These are phyloP conservation scores for Neurospora intermedia DNA, from an alignment of 495 filamentous ascomycete genomes.

Conservation along the genomic window DNA sequence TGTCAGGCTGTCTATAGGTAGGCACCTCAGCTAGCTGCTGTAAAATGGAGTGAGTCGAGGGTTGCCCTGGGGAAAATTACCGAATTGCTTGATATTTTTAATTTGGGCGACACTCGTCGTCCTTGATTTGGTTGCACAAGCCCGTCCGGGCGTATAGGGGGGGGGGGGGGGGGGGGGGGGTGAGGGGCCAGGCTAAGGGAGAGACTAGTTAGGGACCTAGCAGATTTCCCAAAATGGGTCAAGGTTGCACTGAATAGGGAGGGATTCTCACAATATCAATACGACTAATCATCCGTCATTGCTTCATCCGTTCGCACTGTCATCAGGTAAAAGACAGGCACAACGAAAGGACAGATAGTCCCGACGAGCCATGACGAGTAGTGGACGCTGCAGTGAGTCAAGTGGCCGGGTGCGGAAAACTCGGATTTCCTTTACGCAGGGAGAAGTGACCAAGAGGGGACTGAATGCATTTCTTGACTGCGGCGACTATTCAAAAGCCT, in stretches of 20 bases:
- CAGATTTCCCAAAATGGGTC: background rate
- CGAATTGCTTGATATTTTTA: background rate
- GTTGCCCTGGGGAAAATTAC: background rate
- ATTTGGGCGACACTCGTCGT: background rate
- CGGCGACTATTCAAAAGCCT: background rate
- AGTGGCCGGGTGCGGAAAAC: background rate
- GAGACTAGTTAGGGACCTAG: background rate
- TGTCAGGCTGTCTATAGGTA: background rate
- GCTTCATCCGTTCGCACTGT: background rate
- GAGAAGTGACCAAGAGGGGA: background rate
- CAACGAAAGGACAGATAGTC: background rate
- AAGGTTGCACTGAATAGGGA: background rate
- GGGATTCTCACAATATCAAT: background rate
- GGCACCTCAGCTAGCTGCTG: background rate
- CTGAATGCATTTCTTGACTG: background rate
- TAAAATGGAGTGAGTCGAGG: background rate
- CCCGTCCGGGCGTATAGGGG: background rate
- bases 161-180: background rate
- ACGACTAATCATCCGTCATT: background rate
- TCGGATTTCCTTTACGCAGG: background rate
- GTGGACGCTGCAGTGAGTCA: background rate
- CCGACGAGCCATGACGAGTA: background rate
- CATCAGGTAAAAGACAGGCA: background rate
- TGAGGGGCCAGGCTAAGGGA: background rate
- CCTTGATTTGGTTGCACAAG: background rate